Evolutionary conservation across 2,329 filamentous ascomycete genomes (phyloP).

Genomic region (Chaetoscypha palmicola): DNA sequence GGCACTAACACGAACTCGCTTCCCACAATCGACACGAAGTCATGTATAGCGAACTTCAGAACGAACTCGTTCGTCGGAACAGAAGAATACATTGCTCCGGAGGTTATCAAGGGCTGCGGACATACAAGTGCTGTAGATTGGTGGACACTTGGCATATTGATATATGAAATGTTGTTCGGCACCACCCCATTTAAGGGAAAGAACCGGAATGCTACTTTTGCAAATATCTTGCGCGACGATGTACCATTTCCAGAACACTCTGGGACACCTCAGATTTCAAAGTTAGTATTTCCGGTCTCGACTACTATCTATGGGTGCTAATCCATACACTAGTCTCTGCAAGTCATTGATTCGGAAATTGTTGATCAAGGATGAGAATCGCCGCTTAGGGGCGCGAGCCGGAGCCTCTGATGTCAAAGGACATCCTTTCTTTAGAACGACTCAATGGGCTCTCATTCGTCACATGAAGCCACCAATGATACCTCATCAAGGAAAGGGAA

Average conservation of each 20-base stretch:
- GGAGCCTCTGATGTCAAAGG: constrained; percentile 95
- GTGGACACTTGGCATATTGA: constrained; percentile 96
- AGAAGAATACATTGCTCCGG: constrained; percentile 97
- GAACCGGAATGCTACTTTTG: constrained; percentile 96
- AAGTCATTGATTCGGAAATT: constrained; percentile 95
- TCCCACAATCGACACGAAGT: constrained; percentile 97
- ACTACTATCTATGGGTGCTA: too few species aligned
- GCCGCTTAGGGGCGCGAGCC: constrained; percentile 84
- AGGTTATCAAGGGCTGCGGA: constrained; percentile 97
- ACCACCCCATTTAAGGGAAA: constrained; percentile 99
- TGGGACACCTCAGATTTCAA: constrained; percentile 77
- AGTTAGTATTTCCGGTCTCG: constrained; percentile 57
- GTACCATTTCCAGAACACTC: constrained; percentile 91
- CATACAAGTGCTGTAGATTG: constrained; percentile 98
- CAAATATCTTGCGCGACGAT: constrained; percentile 92
- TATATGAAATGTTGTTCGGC: constrained; percentile 98
- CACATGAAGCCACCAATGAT: constrained; percentile 98
- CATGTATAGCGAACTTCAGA: constrained; percentile 95
- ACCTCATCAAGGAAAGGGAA: constrained; percentile 79
- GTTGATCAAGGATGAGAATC: constrained; percentile 94
- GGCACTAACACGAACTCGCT: constrained; percentile 79
- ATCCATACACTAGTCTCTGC: constrained; percentile 88
- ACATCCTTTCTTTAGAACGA: constrained; percentile 92
- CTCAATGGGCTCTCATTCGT: constrained; percentile 92
- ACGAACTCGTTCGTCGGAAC: constrained; percentile 98